Percentiles rank a stretch among this genome's conserved stretches.
These are phyloP conservation scores for Meyerozyma smithsonii DNA, from an alignment of 1,139 yeast genomes.

Conservation along the genomic window DNA sequence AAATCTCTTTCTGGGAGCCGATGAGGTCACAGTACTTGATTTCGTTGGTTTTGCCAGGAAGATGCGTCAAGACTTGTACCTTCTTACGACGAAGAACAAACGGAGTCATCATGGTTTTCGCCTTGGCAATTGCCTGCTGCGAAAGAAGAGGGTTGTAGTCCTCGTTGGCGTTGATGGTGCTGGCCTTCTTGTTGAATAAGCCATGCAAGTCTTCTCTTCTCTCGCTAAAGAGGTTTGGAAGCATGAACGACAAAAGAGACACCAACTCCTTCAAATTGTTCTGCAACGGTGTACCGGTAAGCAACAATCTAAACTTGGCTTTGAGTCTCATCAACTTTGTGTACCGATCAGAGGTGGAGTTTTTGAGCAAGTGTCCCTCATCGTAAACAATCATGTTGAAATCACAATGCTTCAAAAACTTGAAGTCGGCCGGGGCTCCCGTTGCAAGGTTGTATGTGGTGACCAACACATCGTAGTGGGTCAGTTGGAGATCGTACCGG, in stretches of 20 bases:
- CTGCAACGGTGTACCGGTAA: conserved; percentile 97
- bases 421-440: conserved; percentile 77
- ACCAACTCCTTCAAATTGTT: conserved; percentile 87
- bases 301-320: conserved; percentile 74
- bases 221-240: conserved; percentile 77
- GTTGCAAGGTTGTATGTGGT: conserved; percentile 92
- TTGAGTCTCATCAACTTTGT: conserved; percentile 75
- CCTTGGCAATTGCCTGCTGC: conserved; percentile 85
- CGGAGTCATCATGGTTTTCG: conserved; percentile 98
- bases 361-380: conserved; percentile 95
- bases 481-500: conserved; percentile 59
- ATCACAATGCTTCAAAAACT: conserved; percentile 65
- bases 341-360: conserved; percentile 84
- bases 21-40: conserved; percentile 64
- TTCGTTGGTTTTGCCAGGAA: conserved; percentile 70
- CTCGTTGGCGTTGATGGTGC: conserved; percentile 45
- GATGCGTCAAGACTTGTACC: conserved; percentile 82
- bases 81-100: conserved; percentile 89
- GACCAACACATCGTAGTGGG: conserved; percentile 83
- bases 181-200: conserved; percentile 79
- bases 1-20: conserved; percentile 53
- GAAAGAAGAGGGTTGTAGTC: conserved; percentile 78
- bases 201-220: conserved; percentile 79
- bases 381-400: conserved; percentile 92
- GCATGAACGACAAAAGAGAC: conserved; percentile 82